These are phyloP conservation scores for Scutellaria baicalensis DNA, from an alignment of 257 asterid species.

Conservation along the genomic window DNA sequence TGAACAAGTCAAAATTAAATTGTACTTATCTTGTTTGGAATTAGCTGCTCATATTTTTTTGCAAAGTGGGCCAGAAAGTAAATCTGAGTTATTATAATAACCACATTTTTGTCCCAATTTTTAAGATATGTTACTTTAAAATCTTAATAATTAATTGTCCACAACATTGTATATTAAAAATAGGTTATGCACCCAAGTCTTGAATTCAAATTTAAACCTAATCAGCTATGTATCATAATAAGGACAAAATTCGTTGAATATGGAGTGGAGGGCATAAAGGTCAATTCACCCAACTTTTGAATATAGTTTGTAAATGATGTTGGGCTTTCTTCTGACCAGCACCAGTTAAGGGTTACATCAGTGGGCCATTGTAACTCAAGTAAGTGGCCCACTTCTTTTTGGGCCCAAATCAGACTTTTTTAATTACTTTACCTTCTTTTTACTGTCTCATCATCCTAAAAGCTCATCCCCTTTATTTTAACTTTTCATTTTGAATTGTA, in stretches of 20 bases:
- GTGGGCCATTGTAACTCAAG: slow-evolving; percentile 22
- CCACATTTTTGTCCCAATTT: too few relatives aligned
- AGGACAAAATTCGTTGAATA: slow-evolving; percentile 1
- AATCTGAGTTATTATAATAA: too few relatives aligned
- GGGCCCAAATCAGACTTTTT: slow-evolving; percentile 19
- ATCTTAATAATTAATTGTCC: too few relatives aligned
- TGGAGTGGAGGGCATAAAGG: neutral
- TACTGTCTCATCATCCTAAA: slow-evolving; percentile 7
- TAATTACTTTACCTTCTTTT: neutral
- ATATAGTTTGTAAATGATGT: slow-evolving; percentile 6
- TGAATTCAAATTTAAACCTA: too few relatives aligned
- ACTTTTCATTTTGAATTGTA: neutral
- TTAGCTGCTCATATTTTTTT: too few relatives aligned
- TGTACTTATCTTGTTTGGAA: neutral
- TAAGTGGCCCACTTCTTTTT: slow-evolving; percentile 25
- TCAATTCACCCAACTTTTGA: slow-evolving; percentile 3
- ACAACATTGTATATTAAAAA: neutral
- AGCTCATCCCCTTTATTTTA: slow-evolving; percentile 15
- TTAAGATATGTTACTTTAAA: too few relatives aligned
- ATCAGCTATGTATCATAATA: neutral
- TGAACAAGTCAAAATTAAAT: neutral
- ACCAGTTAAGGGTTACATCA: neutral
- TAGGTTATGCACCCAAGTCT: neutral
- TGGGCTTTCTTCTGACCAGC: slow-evolving; percentile 26
- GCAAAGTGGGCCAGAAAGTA: neutral